phyloP scores from a whole-genome alignment of 345 rosid species.

The Brassica cretica region DNA sequence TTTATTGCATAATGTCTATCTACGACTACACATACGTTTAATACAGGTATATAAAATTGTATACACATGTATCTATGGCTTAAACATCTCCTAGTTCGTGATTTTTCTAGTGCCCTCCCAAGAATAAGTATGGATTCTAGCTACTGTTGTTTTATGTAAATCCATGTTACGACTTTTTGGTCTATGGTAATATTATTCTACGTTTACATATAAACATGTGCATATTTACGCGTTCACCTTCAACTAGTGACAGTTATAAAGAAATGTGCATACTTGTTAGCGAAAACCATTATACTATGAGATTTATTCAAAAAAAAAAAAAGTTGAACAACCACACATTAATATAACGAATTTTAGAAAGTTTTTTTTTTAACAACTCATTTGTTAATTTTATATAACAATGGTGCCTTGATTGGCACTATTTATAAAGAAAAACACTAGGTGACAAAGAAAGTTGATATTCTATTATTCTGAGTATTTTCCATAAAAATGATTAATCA shows the following conservation, averaged over 20 bases:
- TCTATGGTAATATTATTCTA: constrained; percentile 23
- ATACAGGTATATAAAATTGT: constrained; percentile 7
- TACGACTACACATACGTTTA: neutral
- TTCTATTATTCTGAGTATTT: neutral
- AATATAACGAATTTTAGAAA: neutral
- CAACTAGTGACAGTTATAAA: neutral
- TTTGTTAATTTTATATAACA: neutral
- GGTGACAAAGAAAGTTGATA: neutral
- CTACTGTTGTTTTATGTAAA: constrained; percentile 33
- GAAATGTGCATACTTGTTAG: neutral
- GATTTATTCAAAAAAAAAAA: neutral
- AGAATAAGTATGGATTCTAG: constrained; percentile 28
- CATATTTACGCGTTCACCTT: neutral
- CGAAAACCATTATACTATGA: neutral
- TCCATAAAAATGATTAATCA: neutral
- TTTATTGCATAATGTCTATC: constrained; percentile 25
- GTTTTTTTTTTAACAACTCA: neutral
- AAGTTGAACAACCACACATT: neutral
- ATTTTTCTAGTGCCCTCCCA: constrained; percentile 8
- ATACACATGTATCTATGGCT: constrained; percentile 9
- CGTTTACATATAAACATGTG: neutral
- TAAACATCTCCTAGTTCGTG: constrained; percentile 10
- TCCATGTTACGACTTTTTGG: constrained; percentile 36
- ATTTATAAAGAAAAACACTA: neutral
- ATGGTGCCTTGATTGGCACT: neutral